phyloP scores from a whole-genome alignment of 768 basidiomycete genomes.

The Naganishia randhawae region DNA sequence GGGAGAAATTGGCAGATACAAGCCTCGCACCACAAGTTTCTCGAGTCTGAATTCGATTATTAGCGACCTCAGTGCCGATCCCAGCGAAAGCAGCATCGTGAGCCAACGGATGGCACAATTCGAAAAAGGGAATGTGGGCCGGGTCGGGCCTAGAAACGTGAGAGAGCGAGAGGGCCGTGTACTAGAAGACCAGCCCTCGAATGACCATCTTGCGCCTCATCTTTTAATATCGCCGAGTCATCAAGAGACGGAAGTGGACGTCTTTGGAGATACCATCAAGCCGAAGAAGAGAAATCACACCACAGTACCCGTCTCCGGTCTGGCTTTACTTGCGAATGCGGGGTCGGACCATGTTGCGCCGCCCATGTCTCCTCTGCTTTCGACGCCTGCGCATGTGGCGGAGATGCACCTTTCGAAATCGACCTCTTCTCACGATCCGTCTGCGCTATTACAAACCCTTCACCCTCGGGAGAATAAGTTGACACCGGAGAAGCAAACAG shows the following conservation, averaged over 20 bases:
- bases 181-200: not conserved
- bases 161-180: conserved; percentile 2
- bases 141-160: not conserved
- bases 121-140: not conserved
- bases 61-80: not conserved
- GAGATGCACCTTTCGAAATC: not conserved
- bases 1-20: not conserved
- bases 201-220: not conserved
- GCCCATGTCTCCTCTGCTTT: not conserved
- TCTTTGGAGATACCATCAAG: not conserved
- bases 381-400: not conserved
- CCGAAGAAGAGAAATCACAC: not conserved
- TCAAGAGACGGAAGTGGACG: not conserved
- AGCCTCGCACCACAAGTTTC: not conserved
- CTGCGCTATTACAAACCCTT: not conserved
- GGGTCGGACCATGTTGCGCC: too few species aligned
- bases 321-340: too few species aligned
- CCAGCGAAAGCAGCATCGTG: not conserved
- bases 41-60: not conserved
- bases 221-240: not conserved
- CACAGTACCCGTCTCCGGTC: too few species aligned
- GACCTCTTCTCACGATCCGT: not conserved
- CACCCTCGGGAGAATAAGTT: not conserved
- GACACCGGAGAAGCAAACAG: not conserved
- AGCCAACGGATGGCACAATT: not conserved